Conservation (phyloP, 305 asterid genomes). For the Euphrasia arctica region DNA sequence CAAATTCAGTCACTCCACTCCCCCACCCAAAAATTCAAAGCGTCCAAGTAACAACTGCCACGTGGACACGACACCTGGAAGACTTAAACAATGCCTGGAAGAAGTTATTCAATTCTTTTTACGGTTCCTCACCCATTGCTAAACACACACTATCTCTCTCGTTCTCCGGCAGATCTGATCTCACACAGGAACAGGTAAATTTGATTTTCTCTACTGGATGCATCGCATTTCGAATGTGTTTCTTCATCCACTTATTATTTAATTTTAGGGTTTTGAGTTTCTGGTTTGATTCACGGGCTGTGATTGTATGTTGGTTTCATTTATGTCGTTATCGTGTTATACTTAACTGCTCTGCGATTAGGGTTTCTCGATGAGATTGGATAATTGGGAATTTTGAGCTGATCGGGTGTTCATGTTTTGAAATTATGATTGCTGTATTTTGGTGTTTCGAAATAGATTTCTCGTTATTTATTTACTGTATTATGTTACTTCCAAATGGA, state of each 20-base stretch:
- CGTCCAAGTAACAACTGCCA: background rate
- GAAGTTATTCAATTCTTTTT: constrained; percentile 18
- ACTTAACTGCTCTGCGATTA: no score
- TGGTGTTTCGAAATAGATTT: constrained; percentile 9
- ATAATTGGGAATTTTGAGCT: no score
- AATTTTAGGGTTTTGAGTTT: background rate
- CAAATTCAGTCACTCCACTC: constrained; percentile 27
- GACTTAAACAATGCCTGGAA: constrained; percentile 26
- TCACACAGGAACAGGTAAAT: constrained; percentile 27
- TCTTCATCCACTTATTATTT: background rate
- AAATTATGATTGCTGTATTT: constrained; percentile 13
- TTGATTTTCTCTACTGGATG: background rate
- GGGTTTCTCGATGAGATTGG: no score
- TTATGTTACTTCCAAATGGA: no score
- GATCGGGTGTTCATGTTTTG: no score
- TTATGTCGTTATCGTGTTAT: no score
- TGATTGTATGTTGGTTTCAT: constrained; percentile 2
- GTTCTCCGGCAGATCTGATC: constrained; percentile 34
- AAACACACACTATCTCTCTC: constrained; percentile 7
- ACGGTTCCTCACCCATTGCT: constrained; percentile 19
- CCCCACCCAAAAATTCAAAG: background rate
- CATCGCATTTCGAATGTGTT: no score
- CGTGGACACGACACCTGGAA: constrained; percentile 23
- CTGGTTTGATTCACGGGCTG: constrained; percentile 24
- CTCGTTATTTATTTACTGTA: background rate